Evolutionary conservation across 768 basidiomycete species (phyloP).

Genomic region (Boletus rubropictus): DNA sequence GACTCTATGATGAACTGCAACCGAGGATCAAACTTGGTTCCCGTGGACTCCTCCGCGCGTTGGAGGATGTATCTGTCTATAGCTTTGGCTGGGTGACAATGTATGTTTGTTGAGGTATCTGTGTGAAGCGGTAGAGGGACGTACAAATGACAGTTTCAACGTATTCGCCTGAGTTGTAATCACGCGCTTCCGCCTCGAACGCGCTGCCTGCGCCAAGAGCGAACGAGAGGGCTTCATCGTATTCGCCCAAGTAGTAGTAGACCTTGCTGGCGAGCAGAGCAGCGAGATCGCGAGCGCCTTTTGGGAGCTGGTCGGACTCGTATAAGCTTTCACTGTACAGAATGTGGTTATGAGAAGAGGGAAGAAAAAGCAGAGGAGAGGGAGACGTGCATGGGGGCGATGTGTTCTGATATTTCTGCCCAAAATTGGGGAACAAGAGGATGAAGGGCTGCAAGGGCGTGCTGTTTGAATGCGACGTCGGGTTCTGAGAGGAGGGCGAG

Average conservation of each 20-base stretch:
- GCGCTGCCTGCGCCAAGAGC: constrained; percentile 86
- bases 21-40: constrained; percentile 69
- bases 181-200: constrained; percentile 71
- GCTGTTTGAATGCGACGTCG: constrained; percentile 79
- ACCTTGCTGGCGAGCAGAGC: constrained; percentile 96
- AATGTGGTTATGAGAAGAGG: constrained; percentile 6
- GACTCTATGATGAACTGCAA: constrained; percentile 82
- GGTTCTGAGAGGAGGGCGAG: constrained; percentile 89
- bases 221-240: constrained; percentile 93
- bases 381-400: constrained; percentile 72
- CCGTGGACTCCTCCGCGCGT: constrained; percentile 49
- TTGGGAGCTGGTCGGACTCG: constrained; percentile 72
- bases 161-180: constrained; percentile 71
- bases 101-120: not conserved
- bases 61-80: constrained; percentile 88
- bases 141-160: constrained; percentile 90
- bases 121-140: constrained; percentile 35
- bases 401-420: constrained; percentile 97
- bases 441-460: constrained; percentile 82
- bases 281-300: constrained; percentile 72
- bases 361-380: constrained; percentile 8
- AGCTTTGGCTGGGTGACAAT: constrained; percentile 67
- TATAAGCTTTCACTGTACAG: constrained; percentile 76
- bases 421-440: constrained; percentile 90
- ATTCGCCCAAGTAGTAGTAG: constrained; percentile 93